Base-by-base conservation (phyloP, 192 early-diverging fungal species). In the Anaeromyces robustus region DNA sequence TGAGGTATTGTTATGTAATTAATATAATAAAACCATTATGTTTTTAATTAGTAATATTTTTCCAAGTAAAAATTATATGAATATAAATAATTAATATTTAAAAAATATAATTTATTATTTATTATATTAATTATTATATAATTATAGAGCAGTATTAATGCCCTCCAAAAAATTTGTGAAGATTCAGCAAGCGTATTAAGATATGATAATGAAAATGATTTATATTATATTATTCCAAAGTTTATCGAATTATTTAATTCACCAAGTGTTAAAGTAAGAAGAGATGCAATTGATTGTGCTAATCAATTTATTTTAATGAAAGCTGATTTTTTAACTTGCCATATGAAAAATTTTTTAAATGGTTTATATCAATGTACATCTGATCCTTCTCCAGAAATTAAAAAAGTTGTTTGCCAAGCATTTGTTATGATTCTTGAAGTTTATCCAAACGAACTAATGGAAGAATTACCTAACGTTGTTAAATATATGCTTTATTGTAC, bases 401-500 rank as follows among this genome's bases (percentile, higher is more conserved):
- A 95, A 77, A 95, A 95, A 85, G 88, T 92, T 31, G 96, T 98
- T 29, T 99, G 98, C 89, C 93, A 96, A 84, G 95, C 94, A 4
- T 87, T 99, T 77, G 96, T 97, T 78, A 93, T 93, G 85, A 86
- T 97, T 82, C 87, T 97, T 16, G 96, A 98, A 85, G 90, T 91
- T 16, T 86, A 91, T 77, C 93, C 96, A 28, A 93, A 96, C 80
- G 92, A 92, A 82, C 87, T 99, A 30, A 85, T 94, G 82, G 94
- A 94, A 22, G 92, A 97, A 83, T 90, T 99, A 82, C 89, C 91
- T 80, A 92, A 92, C 82, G 90, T 98, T 30, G 94, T 98, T 78
- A 91, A 94, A 84, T 99, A 97, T 85, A 98, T 99, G 94, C 89
- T 99, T 16, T 94, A 92, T 85, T 95, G 92, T 77, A 98, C 94